phyloP scores from a whole-genome alignment of 2,329 filamentous ascomycete genomes.

The Trichoderma pleuroti region DNA sequence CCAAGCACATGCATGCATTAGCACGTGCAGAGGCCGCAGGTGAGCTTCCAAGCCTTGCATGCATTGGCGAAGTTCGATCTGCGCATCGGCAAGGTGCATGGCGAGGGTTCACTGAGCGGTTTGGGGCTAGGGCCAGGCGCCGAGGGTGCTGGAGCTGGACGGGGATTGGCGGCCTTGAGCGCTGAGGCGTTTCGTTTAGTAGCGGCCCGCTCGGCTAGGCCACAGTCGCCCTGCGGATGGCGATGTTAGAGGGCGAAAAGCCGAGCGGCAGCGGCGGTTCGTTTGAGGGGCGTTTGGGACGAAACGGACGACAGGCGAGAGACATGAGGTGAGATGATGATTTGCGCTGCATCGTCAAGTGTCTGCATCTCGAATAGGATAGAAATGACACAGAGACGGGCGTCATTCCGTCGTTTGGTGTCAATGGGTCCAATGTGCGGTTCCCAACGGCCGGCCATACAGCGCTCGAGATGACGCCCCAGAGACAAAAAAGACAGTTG shows the following conservation, averaged over 20 bases:
- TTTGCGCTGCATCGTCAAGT: not conserved
- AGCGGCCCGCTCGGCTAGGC: constrained; percentile 12
- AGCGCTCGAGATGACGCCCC: not conserved
- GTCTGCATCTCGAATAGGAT: not conserved
- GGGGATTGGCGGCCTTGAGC: not conserved
- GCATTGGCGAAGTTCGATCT: not conserved
- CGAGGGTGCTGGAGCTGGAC: not conserved
- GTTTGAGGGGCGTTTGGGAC: not conserved
- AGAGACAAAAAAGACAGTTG: not conserved
- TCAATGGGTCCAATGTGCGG: not conserved
- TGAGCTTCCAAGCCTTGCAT: not conserved
- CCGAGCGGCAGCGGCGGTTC: not conserved
- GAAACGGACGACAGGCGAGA: not conserved
- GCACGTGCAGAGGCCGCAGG: not conserved
- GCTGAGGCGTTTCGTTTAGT: not conserved
- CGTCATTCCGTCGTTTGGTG: not conserved
- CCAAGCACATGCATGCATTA: not conserved
- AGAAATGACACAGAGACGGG: not conserved
- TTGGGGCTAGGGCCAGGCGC: not conserved
- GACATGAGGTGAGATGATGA: not conserved
- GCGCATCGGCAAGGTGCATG: not conserved
- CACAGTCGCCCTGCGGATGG: not conserved
- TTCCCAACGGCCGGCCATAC: not conserved
- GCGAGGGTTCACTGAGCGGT: not conserved
- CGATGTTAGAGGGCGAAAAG: not conserved